Base-by-base conservation (phyloP, 176 grass and related monocot genomes). In the Eragrostis nindensis region DNA sequence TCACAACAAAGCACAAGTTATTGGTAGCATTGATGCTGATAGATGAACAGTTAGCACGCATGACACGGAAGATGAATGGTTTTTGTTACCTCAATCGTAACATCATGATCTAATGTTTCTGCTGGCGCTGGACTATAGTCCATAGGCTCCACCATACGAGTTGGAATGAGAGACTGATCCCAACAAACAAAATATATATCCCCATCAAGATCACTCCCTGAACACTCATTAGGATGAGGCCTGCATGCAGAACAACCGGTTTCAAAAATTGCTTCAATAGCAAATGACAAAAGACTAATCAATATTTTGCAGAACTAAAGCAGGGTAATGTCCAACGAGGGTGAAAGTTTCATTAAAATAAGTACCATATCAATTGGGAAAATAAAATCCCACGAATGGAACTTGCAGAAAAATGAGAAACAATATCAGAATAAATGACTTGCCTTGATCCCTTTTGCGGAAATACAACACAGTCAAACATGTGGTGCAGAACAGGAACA, bases 381-480 rank as follows among this genome's bases (percentile, higher is more conserved):
- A 71, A 18, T 5, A 68, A 46, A 8, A 9, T 55, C 39, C 36
- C 12, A 18, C 27, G 21, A 65, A 62, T 73, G 21, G 48, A 67
- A 21, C 24, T 50, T 44, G 30, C 15, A 19, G 18, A 70, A 71
- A 66, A 36, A 0, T 40, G 43, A 62, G 42, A 67, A 85, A 76
- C 57, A 27, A 8, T 76, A 75, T 15, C 1, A 24, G 10, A 84
- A 79, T 65, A 81, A 73, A 72, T 69, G 6, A 66, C 80, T 88
- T 76, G 87, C 92, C 95, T 98, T 48, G 39, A 30, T 46, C 95
- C 95, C 65, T 91, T 86, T 66, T 98, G 95, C 25, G 95, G 95
- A 88, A 98, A 98, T 81, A 98, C 95, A 43, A 98, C 81, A 79
- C 95, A 98, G 71, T 98, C 87, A 85, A 92, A 80, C 90, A 98